Conservation (phyloP, 805 yeast species). For the Pichia rugopelliculosa region DNA sequence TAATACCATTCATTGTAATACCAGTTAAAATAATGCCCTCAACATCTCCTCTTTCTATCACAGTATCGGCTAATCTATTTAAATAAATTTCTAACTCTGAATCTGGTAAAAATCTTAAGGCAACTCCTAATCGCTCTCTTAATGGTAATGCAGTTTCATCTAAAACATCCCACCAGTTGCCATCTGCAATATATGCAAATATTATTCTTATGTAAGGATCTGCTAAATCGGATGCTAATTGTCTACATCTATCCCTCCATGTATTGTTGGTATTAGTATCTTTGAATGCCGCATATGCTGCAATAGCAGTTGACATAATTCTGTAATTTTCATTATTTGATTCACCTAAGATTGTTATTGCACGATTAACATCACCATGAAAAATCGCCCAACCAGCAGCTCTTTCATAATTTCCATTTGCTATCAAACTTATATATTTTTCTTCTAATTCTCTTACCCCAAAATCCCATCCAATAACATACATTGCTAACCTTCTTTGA, state of each 20-base stretch:
- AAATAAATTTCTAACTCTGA: conserved; percentile 68
- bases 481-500: conserved; percentile 71
- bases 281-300: conserved; percentile 74
- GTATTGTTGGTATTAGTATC: conserved; percentile 55
- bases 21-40: conserved; percentile 92
- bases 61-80: conserved; percentile 60
- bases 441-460: conserved; percentile 68
- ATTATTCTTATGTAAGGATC: conserved; percentile 87
- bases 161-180: conserved; percentile 93
- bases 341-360: conserved; percentile 71
- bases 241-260: conserved; percentile 91
- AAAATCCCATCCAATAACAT: conserved; percentile 87
- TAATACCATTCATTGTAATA: conserved; percentile 77
- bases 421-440: conserved; percentile 49
- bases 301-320: conserved; percentile 87
- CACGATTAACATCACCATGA: conserved; percentile 77
- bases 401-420: conserved; percentile 60
- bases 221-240: conserved; percentile 78
- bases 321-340: conserved; percentile 64
- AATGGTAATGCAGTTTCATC: conserved; percentile 86
- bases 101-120: conserved; percentile 77
- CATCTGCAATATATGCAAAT: conserved; percentile 88
- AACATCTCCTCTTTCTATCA: conserved; percentile 70
- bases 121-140: conserved; percentile 85
- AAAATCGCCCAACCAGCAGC: conserved; percentile 99